Conservation (phyloP, 495 filamentous ascomycete genomes). For the Chaetomium cochliodes region DNA sequence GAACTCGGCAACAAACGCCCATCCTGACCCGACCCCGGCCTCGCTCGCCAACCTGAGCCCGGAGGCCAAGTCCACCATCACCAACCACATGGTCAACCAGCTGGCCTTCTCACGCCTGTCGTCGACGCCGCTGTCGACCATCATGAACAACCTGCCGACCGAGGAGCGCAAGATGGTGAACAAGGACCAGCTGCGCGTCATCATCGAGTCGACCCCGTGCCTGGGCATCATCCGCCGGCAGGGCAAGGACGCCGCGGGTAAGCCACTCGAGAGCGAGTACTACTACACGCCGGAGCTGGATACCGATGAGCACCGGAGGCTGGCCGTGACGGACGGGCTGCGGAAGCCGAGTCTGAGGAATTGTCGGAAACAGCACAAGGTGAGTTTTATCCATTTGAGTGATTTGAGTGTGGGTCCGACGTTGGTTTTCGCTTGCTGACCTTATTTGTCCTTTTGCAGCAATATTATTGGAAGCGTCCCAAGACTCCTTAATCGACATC, state of each 20-base stretch:
- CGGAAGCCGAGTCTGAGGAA: conserved; percentile 82
- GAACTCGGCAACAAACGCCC: conserved; percentile 15
- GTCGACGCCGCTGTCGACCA: conserved; percentile 86
- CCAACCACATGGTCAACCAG: conserved; percentile 89
- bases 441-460: conserved; percentile 51
- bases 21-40: not conserved
- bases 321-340: conserved; percentile 81
- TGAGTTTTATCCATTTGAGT: conserved; percentile 41
- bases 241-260: conserved; percentile 95
- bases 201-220: conserved; percentile 71
- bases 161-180: conserved; percentile 57
- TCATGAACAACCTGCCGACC: conserved; percentile 78
- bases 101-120: conserved; percentile 92
- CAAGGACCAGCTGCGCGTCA: conserved; percentile 60
- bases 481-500: conserved; percentile 46
- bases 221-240: conserved; percentile 85
- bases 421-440: conserved; percentile 23
- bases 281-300: conserved; percentile 96
- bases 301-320: conserved; percentile 69
- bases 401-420: conserved; percentile 24
- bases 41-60: conserved; percentile 29
- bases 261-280: conserved; percentile 90
- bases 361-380: conserved; percentile 95
- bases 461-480: conserved; percentile 93
- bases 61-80: conserved; percentile 43